Base-by-base conservation (phyloP, 495 filamentous ascomycete genomes). In the Trichoderma reesei region DNA sequence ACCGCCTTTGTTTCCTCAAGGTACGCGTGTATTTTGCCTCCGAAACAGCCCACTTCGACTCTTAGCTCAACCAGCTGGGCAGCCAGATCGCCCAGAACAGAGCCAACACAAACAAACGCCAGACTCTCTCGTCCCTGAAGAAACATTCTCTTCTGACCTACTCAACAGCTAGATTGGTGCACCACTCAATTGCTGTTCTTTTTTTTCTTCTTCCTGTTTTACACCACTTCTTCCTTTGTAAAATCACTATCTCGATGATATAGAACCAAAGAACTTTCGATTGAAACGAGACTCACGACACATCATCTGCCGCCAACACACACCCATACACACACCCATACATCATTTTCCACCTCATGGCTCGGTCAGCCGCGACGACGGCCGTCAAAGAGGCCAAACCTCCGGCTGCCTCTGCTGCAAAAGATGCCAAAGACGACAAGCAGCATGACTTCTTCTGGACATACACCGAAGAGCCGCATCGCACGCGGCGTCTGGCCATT, bases 381-480 rank as follows among this genome's bases (percentile, higher is more conserved):
- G 51, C 51, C 51, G 34, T 26, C 51, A 56, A 56, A n/a, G 51
- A 56, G 51, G 51, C 51, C 51, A 56, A 31, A 9, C 51, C 51
- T 14, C 20, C 7, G 51, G 20, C 51, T 8, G n/a, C 31, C 31
- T 16, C 46, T 56, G 11, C 20, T 9, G 11, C 26, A n/a, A 7
- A 9, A 18, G 26, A 13, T n/a, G n/a, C n/a, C 37, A 39, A 10
- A 20, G 13, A 33, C 20, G 34, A 14, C 8, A 56, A 31, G 51
- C 16, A 14, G 39, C 73, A 74, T 59, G 79, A 85, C 73, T 85
- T 85, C 72, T 83, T 91, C 75, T 96, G 96, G 95, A 96, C 95
- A 36, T 97, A 98, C 69, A 96, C 94, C 9, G 95, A 99, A 77
- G 95, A 99, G 76, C 95, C 95, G 51, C 95, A 99, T 76, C 84